Evolutionary conservation across 2,329 filamentous ascomycete species (phyloP), one percentile per base, ranked within the genome.

Genomic region (Paecilomyces dactylethromorphus): DNA sequence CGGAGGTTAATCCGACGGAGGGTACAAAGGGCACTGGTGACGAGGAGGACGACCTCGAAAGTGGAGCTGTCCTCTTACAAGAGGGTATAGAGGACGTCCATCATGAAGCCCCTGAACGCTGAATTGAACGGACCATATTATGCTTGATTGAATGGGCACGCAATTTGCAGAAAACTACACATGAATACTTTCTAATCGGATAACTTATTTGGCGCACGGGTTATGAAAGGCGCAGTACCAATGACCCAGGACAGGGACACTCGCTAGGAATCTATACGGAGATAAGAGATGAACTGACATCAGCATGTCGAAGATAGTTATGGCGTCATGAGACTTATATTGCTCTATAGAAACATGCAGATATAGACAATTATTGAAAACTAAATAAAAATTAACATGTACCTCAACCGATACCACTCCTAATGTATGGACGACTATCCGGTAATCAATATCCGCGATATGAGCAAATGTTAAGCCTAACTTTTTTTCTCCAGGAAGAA

Each of bases 11-110:
- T 11, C 50, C 45, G n/a, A 45, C 53, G 55, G 49, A 63, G 62
- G 71, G 65, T 56, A 60, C 62, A 24, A 58, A 52, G 50, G 45
- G 54, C 24, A 2, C 26, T 21, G 13, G 15, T 2, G 39, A 45
- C 15, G 39, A 45, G 3, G 5, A n/a, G 4, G 39, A 5, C n/a
- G 39, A 45, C 39, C 39, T 45, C 6, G 39, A 45, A 45, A 18
- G n/a, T 18, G 39, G 39, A 45, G 18, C n/a, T 6, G 13, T 7
- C 6, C 4, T 45, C n/a, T 18, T 45, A n/a, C 39, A 18, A 45
- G 39, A 18, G 39, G 15, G 39, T 45, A n/a, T 45, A n/a, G 39
- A 45, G 39, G 18, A n/a, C 15, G 39, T 45, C 10, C 39, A 45
- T n/a, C n/a, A 1, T n/a, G 39, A 45, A 18, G 7, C 18, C 15